Evolutionary conservation across 495 filamentous ascomycete species (phyloP).

Genomic region (Neurospora hispaniola): DNA sequence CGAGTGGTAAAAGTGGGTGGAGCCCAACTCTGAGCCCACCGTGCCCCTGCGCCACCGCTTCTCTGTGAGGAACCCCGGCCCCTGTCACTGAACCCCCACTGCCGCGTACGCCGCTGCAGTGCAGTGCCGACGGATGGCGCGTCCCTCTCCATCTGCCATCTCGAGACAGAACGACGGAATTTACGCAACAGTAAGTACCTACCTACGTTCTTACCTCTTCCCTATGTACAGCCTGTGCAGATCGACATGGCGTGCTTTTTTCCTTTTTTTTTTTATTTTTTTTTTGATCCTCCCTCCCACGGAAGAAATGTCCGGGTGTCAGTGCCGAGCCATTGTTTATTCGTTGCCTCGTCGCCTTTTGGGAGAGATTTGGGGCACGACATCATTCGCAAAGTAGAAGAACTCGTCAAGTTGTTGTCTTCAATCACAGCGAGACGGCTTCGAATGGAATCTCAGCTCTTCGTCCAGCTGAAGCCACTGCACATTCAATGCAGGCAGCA

Average conservation of each 20-base stretch:
- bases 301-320: not conserved
- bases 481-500: not conserved
- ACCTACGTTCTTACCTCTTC: no score
- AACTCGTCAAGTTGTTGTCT: no score
- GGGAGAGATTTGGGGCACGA: not conserved
- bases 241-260: not conserved
- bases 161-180: not conserved
- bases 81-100: not conserved
- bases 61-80: not conserved
- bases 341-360: not conserved
- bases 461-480: not conserved
- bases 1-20: not conserved
- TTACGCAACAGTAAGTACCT: not conserved
- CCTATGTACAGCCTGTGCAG: not conserved
- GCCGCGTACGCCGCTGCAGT: not conserved
- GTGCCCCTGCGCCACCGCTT: not conserved
- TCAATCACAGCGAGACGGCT: not conserved
- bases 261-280: no score
- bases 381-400: not conserved
- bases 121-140: not conserved
- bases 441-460: not conserved
- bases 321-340: not conserved
- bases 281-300: not conserved
- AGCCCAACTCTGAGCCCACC: not conserved
- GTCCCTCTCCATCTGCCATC: not conserved